Evolutionary conservation across 768 basidiomycete genomes (phyloP).

Genomic region (Calvatia gigantea): DNA sequence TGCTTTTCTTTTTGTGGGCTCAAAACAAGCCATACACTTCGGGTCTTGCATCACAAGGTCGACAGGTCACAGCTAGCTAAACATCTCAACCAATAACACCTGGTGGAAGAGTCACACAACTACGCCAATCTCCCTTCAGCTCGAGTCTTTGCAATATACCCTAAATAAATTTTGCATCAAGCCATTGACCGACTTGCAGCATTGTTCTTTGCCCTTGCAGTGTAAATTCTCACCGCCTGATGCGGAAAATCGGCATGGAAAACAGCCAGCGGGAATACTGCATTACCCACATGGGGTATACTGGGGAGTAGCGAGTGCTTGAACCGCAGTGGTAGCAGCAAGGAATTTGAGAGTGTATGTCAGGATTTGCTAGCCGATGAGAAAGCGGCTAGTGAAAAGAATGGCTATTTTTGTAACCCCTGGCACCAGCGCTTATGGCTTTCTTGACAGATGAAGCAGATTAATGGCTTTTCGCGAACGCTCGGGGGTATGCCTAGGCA

Average conservation of each 20-base stretch:
- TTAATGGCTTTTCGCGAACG: too few relatives aligned
- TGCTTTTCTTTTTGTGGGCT: neutral
- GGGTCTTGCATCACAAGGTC: too few relatives aligned
- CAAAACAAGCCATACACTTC: neutral
- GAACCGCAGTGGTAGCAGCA: neutral
- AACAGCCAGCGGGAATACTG: neutral
- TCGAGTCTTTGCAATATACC: neutral
- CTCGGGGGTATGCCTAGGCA: too few relatives aligned
- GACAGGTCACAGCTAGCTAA: neutral
- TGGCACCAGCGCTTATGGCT: too few relatives aligned
- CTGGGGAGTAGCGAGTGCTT: neutral
- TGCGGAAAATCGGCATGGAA: too few relatives aligned
- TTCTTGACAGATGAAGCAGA: too few relatives aligned
- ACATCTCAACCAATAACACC: neutral
- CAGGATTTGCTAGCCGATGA: too few relatives aligned
- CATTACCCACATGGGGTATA: neutral
- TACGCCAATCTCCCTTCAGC: too few relatives aligned
- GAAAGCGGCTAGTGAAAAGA: too few relatives aligned
- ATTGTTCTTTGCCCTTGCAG: neutral
- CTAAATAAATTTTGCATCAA: neutral
- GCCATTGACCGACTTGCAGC: slow-evolving; percentile 1
- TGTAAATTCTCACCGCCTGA: neutral
- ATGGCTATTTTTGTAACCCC: too few relatives aligned
- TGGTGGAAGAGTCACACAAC: neutral
- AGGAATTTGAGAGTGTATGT: slow-evolving; percentile 2